phyloP scores from a whole-genome alignment of 768 basidiomycete genomes.

The Trametes maxima region DNA sequence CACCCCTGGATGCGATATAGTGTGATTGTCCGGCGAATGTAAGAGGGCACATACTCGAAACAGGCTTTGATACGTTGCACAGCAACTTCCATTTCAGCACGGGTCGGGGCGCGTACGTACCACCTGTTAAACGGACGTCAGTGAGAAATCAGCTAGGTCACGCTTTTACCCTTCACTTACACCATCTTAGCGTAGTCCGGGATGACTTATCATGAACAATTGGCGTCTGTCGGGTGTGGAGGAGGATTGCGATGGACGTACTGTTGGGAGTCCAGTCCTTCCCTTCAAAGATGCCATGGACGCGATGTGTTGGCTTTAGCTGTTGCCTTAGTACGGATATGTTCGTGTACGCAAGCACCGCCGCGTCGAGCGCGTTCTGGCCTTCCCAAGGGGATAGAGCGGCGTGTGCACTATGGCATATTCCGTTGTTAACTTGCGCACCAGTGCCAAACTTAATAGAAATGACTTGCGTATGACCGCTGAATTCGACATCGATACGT shows the following conservation, averaged over 20 bases:
- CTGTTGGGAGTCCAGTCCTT: conserved; percentile 76
- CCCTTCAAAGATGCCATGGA: conserved; percentile 80
- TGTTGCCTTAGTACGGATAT: conserved; percentile 84
- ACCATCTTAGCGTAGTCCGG: conserved; percentile 78
- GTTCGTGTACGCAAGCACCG: conserved; percentile 81
- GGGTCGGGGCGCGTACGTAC: conserved; percentile 72
- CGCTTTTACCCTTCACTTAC: conserved; percentile 39
- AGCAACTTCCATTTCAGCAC: conserved; percentile 59
- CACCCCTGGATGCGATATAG: conserved; percentile 48
- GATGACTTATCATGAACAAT: conserved; percentile 53
- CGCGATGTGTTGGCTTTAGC: conserved; percentile 71
- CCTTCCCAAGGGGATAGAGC: conserved; percentile 86
- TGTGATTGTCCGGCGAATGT: too few species aligned
- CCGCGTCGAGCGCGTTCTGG: conserved; percentile 81
- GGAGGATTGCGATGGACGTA: conserved; percentile 40
- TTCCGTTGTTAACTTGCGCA: not conserved
- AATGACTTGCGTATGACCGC: conserved; percentile 65
- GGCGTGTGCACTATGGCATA: conserved; percentile 63
- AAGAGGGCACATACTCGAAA: conserved; percentile 56
- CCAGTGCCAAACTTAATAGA: not conserved
- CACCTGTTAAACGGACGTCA: conserved; percentile 44
- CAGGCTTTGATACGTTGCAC: conserved; percentile 66
- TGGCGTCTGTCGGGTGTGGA: not conserved
- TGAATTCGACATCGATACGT: conserved; percentile 61
- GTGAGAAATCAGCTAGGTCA: not conserved